These are phyloP conservation scores for Hypoxylon sp. DNA, from an alignment of 2,329 filamentous ascomycete genomes.

Conservation along the genomic window DNA sequence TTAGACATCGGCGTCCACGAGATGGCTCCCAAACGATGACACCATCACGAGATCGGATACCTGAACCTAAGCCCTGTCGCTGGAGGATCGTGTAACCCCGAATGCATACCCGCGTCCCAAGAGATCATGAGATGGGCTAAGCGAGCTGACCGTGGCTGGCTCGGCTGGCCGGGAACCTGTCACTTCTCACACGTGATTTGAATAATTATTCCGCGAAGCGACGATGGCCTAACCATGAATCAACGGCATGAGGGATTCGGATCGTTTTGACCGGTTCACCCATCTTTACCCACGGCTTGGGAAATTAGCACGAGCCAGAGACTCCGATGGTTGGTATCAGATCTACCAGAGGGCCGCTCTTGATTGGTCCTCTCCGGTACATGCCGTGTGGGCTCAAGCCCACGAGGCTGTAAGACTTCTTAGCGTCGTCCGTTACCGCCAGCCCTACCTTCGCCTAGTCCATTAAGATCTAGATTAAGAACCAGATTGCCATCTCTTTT, in stretches of 20 bases:
- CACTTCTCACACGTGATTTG: neutral
- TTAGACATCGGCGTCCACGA: neutral
- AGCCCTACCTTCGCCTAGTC: neutral
- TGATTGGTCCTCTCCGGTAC: neutral
- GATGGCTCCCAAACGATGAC: neutral
- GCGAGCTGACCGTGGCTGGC: neutral
- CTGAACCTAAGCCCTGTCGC: neutral
- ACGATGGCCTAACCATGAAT: too few species aligned
- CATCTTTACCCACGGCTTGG: neutral
- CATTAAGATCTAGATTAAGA: neutral
- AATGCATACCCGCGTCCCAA: neutral
- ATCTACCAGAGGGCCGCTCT: neutral
- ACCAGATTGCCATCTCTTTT: neutral
- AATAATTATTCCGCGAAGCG: neutral
- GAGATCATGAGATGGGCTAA: neutral
- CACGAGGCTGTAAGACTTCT: neutral
- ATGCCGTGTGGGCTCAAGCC: neutral
- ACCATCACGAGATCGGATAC: neutral
- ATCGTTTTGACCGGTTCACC: neutral
- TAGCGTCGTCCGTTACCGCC: neutral
- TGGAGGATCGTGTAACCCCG: neutral
- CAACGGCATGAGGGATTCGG: neutral
- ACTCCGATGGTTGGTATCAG: neutral
- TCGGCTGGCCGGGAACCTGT: neutral
- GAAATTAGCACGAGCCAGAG: neutral